Conservation (phyloP, 1,284 basidiomycete genomes). For the Crucibulum cyathiforme region DNA sequence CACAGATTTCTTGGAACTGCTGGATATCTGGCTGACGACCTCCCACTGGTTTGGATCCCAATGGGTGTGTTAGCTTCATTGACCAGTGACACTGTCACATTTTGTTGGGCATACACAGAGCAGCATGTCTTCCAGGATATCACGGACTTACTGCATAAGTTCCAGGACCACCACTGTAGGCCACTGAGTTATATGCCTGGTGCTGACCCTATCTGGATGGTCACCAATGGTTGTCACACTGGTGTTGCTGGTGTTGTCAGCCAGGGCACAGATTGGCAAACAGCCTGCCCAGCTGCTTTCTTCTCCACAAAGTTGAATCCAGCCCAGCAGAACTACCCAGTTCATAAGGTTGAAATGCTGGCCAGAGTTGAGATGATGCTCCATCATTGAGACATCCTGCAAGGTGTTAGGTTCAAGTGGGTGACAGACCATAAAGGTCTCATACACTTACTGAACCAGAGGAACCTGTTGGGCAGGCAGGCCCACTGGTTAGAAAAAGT, state of each 20-base stretch:
- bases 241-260: slow-evolving; percentile 31
- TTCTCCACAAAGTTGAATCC: slow-evolving; percentile 42
- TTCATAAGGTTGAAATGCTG: slow-evolving; percentile 40
- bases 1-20: slow-evolving; percentile 34
- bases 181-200: slow-evolving; percentile 23
- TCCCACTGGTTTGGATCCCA: slow-evolving; percentile 22
- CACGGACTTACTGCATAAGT: slow-evolving; percentile 22
- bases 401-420: slow-evolving; percentile 35
- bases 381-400: slow-evolving; percentile 29
- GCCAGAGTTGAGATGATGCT: slow-evolving; percentile 39
- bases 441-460: slow-evolving; percentile 33
- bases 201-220: slow-evolving; percentile 20
- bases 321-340: slow-evolving; percentile 44
- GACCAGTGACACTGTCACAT: slow-evolving; percentile 14
- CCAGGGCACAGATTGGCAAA: slow-evolving; percentile 32
- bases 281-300: slow-evolving; percentile 32
- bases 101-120: slow-evolving; percentile 32
- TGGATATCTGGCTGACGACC: slow-evolving; percentile 33
- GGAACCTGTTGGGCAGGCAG: slow-evolving; percentile 35
- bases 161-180: too few species aligned
- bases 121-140: slow-evolving; percentile 40
- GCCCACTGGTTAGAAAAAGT: slow-evolving; percentile 43
- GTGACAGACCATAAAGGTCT: slow-evolving; percentile 44
- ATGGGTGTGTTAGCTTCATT: slow-evolving; percentile 31
- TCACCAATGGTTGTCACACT: slow-evolving; percentile 30